Evolutionary conservation across 345 rosid genomes (phyloP).

Genomic region (Eucalyptus cloeziana): DNA sequence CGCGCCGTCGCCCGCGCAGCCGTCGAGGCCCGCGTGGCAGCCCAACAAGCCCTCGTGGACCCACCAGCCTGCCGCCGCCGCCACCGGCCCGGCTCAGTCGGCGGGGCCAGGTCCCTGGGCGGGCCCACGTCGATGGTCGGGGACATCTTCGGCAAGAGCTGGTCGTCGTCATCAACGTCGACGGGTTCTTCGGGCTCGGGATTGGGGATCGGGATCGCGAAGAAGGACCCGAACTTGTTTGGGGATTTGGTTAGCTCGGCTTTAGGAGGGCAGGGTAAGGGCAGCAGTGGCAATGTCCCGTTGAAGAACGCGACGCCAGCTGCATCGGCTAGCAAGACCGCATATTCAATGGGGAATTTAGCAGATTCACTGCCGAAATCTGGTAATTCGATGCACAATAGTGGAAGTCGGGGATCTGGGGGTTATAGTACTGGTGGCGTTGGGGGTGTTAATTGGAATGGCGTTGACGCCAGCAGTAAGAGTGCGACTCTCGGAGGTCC

Average conservation of each 20-base stretch:
- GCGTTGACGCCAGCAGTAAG: slow-evolving; percentile 8
- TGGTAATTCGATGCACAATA: slow-evolving; percentile 15
- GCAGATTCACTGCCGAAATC: slow-evolving; percentile 71
- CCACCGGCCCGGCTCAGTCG: slow-evolving; percentile 15
- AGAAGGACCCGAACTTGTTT: slow-evolving; percentile 70
- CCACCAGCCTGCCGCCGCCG: slow-evolving; percentile 42
- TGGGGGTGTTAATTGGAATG: slow-evolving; percentile 2
- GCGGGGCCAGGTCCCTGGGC: slow-evolving; percentile 15
- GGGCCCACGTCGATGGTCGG: slow-evolving; percentile 82
- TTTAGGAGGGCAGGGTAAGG: slow-evolving; percentile 64
- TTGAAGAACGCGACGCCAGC: slow-evolving; percentile 37
- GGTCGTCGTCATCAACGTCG: slow-evolving; percentile 39
- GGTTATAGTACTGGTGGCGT: slow-evolving; percentile 18
- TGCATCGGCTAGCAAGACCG: slow-evolving; percentile 14
- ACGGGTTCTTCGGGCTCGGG: slow-evolving; percentile 11
- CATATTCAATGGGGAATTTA: slow-evolving; percentile 77
- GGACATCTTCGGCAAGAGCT: slow-evolving; percentile 83
- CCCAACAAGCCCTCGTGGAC: slow-evolving; percentile 81
- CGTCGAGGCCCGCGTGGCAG: slow-evolving; percentile 55
- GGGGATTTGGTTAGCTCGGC: slow-evolving; percentile 88
- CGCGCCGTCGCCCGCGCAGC: slow-evolving; percentile 34
- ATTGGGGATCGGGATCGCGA: slow-evolving; percentile 49
- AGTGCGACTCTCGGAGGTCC: slow-evolving; percentile 54
- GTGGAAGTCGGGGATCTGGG: slow-evolving; percentile 43
- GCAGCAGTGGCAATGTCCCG: slow-evolving; percentile 41